phyloP scores from a whole-genome alignment of 352 stramenopile genomes.

The Pythium oligandrum region DNA sequence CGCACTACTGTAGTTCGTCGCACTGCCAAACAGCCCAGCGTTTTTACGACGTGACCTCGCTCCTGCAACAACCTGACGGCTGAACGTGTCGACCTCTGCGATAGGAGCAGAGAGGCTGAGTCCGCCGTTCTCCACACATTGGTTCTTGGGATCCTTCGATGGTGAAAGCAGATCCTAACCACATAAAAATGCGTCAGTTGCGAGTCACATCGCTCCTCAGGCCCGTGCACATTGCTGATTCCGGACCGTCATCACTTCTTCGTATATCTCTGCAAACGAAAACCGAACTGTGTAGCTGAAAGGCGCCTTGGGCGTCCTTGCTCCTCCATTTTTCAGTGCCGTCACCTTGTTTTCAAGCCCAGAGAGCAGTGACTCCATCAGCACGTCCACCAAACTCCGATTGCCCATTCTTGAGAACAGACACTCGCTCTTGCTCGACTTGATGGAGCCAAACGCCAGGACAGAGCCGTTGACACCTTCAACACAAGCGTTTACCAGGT shows the following conservation, averaged over 20 bases:
- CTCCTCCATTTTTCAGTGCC: too few species aligned
- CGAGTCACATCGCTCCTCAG: too few species aligned
- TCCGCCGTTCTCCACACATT: neutral
- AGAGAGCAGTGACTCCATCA: conserved; percentile 31
- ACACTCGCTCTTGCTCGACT: conserved; percentile 28
- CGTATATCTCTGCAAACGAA: conserved; percentile 50
- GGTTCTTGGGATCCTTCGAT: too few species aligned
- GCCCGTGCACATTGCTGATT: too few species aligned
- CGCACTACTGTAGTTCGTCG: conserved; percentile 39
- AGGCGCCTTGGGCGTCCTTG: neutral
- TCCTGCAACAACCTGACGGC: conserved; percentile 24
- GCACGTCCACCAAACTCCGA: conserved; percentile 21
- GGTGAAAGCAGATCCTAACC: too few species aligned
- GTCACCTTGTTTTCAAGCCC: too few species aligned
- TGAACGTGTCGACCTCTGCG: conserved; percentile 15
- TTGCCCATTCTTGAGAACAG: conserved; percentile 30
- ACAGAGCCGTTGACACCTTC: conserved; percentile 52
- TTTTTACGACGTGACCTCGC: conserved; percentile 20
- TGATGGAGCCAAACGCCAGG: conserved; percentile 35
- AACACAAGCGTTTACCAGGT: conserved; percentile 32
- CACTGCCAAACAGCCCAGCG: conserved; percentile 35
- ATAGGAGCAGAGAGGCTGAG: conserved; percentile 26
- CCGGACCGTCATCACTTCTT: conserved; percentile 31
- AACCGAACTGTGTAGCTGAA: conserved; percentile 30
- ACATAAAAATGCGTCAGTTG: too few species aligned